phyloP scores from a whole-genome alignment of 2,329 filamentous ascomycete genomes.

The Diaporthe citrichinensis region DNA sequence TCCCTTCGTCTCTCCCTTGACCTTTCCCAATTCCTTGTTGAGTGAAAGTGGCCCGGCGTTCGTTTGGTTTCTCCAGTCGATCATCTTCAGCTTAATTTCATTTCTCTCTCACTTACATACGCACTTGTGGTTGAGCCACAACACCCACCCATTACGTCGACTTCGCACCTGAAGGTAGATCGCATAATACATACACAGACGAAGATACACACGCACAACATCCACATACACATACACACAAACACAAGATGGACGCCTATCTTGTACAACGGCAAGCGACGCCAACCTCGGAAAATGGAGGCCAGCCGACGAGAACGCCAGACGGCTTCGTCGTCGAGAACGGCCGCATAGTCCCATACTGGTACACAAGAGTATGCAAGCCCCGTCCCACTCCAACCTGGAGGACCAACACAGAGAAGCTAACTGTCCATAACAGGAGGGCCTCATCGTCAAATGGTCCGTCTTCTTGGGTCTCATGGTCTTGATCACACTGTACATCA shows the following conservation, averaged over 20 bases:
- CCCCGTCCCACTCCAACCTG: background rate
- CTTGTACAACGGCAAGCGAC: constrained; percentile 35
- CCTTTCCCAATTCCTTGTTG: background rate
- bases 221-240: background rate
- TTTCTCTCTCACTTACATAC: constrained; percentile 1
- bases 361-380: constrained; percentile 55
- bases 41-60: background rate
- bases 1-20: constrained; percentile 28
- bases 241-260: constrained; percentile 27
- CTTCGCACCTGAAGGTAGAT: background rate
- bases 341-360: constrained; percentile 52
- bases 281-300: constrained; percentile 4
- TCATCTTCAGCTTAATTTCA: background rate
- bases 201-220: background rate
- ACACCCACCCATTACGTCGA: background rate
- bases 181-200: background rate
- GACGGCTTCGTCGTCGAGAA: constrained; percentile 50
- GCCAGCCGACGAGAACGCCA: constrained; percentile 23
- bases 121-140: constrained; percentile 31
- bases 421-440: constrained; percentile 60
- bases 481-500: constrained; percentile 72
- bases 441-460: constrained; percentile 78
- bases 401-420: background rate
- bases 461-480: constrained; percentile 75
- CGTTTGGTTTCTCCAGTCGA: constrained; percentile 26